Base-by-base conservation (phyloP, 163 green algal species). In the Scenedesmus sp. region DNA sequence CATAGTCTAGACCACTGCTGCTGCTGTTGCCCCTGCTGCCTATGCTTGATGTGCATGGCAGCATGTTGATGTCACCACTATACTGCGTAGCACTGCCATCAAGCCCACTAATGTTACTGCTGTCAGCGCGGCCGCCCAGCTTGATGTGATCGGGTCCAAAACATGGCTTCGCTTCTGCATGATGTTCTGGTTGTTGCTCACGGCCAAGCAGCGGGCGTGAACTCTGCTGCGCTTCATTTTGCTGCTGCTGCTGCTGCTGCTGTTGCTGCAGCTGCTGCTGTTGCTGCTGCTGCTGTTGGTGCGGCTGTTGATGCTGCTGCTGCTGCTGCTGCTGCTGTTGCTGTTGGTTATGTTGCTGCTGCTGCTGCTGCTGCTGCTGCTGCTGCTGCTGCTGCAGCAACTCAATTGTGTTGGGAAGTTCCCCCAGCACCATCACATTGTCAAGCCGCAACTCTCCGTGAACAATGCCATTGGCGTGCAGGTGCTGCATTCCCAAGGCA, bases 391-490 rank as follows among this genome's bases (percentile, higher is more conserved):
- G 87, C 61, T 80, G 80, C 44, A 79, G 44, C 61, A 92, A 9
- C 42, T 12, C 12, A 20, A n/a, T 20, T 12, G 37, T 40, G 20
- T 22, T 33, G 0, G 89, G 89, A 78, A 85, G 56, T 6, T 12
- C 0, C 0, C 84, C 84, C 0, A 43, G 18, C 24, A 95, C 85
- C 88, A 95, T 92, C 9, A 95, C 80, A 30, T 95, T 95, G 61
- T 94, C 90, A 10, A 90, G 73, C 35, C 93, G 85, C 53, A 95
- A 65, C 90, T 95, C 93, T 3, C 93, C 93, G 44, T 95, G 93
- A 6, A 93, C 30, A 13, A 95, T 84, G 10, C 93, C 92, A n/a
- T 90, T 53, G 0, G 80, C 65, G 73, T 95, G 93, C 4, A 95
- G 92, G n/a, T 88, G 78, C 40, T 87, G 59, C 85, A 94, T 93